Evolutionary conservation across 352 stramenopile genomes (phyloP), one percentile per base, ranked within the genome.

Genomic region (Pythium inflatum): DNA sequence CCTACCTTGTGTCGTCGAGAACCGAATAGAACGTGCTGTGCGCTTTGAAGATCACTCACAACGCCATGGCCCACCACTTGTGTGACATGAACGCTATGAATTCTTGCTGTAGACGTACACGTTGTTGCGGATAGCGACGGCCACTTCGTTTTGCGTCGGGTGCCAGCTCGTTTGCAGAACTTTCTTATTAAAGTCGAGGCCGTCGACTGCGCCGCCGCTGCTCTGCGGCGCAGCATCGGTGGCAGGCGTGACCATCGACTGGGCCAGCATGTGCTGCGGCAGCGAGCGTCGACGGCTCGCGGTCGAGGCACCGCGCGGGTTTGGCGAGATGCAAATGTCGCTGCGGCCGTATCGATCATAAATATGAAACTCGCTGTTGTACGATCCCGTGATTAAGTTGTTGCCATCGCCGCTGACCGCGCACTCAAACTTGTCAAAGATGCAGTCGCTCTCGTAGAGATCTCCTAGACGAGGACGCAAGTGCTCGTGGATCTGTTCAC

Each of bases 381-480:
- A 99, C 55, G 92, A 97, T 49, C 96, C 96, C 40, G 94, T 98
- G 65, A 96, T 85, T 71, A 98, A 92, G 80, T 93, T 91, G 71
- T 96, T 94, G 53, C 90, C 93, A 70, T 98, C 90, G 24, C 85
- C 87, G 63, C 88, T 97, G 36, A 98, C 83, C 11, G 83, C 85
- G 57, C 95, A 96, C 74, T 98, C 94, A 70, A 99, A 99, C 75
- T 98, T 99, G 86, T 99, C 96, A 69, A 99, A 99, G 63, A 99
- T 98, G 70, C 88, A 97, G 73, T 99, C 96, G 64, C 91, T 98
- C 59, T 98, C 94, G 77, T 98, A 99, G 6, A 98, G 68, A 62
- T 98, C 89, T 24, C 81, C 82, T 30, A 99, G 76, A 18, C 90
- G 79, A 11, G 87, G 77, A 48, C 89, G 89, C 66, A 99, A 80